Percentiles rank a stretch among this genome's conserved stretches.
Evolutionary conservation across 2,329 filamentous ascomycete genomes (phyloP).

Genomic region (Cryphonectria carpinicola): DNA sequence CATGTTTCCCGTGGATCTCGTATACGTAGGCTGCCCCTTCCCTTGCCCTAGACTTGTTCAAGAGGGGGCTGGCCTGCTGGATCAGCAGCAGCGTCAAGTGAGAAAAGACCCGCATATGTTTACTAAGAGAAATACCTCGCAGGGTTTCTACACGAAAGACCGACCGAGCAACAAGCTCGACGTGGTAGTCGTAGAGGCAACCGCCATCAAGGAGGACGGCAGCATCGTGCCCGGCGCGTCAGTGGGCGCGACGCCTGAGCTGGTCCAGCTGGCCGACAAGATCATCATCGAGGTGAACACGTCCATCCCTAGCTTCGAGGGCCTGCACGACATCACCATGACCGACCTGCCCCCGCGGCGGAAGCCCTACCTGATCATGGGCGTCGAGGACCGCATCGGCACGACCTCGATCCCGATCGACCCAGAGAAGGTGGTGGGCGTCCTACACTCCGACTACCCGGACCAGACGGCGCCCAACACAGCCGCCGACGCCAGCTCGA

Average conservation of each 20-base stretch:
- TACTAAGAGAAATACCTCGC: constrained; percentile 27
- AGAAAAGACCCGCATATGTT: too few species aligned
- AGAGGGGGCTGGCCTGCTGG: background rate
- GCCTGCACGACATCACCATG: constrained; percentile 88
- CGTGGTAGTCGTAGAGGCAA: constrained; percentile 83
- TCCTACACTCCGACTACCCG: constrained; percentile 83
- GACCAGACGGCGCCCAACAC: constrained; percentile 76
- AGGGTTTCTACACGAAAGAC: constrained; percentile 84
- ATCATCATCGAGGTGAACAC: constrained; percentile 95
- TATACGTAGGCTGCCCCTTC: constrained; percentile 63
- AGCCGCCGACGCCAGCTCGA: constrained; percentile 73
- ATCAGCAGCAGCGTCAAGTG: background rate
- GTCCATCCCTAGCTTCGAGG: constrained; percentile 80
- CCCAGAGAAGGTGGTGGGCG: constrained; percentile 78
- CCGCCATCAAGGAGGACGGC: constrained; percentile 84
- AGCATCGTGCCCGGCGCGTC: constrained; percentile 87
- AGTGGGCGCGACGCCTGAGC: constrained; percentile 82
- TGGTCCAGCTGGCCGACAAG: constrained; percentile 91
- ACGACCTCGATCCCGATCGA: constrained; percentile 82
- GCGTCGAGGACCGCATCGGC: constrained; percentile 84
- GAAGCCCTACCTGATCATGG: constrained; percentile 86
- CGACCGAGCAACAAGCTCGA: constrained; percentile 75
- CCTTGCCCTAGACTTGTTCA: background rate
- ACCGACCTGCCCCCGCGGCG: constrained; percentile 79
- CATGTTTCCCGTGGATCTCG: constrained; percentile 87